Base-by-base conservation (phyloP, 768 basidiomycete genomes). In the Lactifluus pinguis region DNA sequence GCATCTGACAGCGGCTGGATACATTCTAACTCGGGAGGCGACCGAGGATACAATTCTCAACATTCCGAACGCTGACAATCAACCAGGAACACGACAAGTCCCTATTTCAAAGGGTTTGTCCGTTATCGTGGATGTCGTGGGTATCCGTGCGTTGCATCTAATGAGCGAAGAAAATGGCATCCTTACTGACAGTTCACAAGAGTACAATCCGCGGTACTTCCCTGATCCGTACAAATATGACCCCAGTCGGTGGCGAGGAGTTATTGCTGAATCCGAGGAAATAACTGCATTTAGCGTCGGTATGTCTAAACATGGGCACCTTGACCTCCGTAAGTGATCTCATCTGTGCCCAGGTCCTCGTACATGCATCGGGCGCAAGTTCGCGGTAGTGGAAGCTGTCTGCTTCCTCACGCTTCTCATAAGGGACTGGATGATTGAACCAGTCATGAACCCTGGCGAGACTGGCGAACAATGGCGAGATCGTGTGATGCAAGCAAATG, bases 391-490 rank as follows among this genome's bases (percentile, higher is more conserved):
- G 0, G 82, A 85, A 66, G 73, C 76, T 2, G 76, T 84, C 17
- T 77, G 75, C 52, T 80, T 84, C 72, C 73, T 85, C 21, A 75
- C 80, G 1, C 69, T 75, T 66, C 66, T 84, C 8, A 68, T 83
- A n/a, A 73, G 79, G 17, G 83, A 84, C 49, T 84, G 78, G 78
- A 74, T 70, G 32, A 67, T 85, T 11, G 76, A 79, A 53, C 80
- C 81, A 1, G 55, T 76, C n/a, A 67, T 83, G 30, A 64, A 70
- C 14, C 42, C 65, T 0, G 74, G 72, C 0, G 76, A 77, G 70
- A 80, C 74, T 49, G 54, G 60, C 15, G 57, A 60, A 58, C 53
- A 64, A 54, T 60, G 51, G 66, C 65, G 50, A 39, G 62, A 49
- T 36, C 51, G 62, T 5, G 49, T 56, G 34, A 64, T 64, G 62